Evolutionary conservation across 176 grass and related monocot species (phyloP), one percentile per base, ranked within the genome.

Genomic region (Stipa capillata): DNA sequence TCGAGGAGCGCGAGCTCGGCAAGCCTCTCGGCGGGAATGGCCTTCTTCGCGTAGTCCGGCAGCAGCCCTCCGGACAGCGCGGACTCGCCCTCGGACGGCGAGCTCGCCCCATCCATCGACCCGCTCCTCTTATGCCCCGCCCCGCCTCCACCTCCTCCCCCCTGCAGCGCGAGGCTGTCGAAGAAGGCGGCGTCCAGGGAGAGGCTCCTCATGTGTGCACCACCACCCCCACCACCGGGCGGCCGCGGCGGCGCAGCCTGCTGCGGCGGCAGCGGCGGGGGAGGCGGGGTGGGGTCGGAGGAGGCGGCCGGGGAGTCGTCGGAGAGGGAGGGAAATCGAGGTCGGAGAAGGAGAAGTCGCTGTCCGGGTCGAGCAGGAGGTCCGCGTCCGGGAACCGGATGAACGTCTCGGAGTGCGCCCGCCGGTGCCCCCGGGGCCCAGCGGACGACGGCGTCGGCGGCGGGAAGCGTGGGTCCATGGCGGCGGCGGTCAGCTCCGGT

Each of bases 101-200:
- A 94, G 69, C 75, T 79, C 12, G 74, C 77, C 42, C 90, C 96
- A 56, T 99, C 97, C 88, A 96, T 86, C 12, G 92, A 99, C 12
- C 90, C 97, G 36, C 92, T 96, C 78, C 92, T 74, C 83, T 90
- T 86, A 43, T 96, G 97, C 50, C 83, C 87, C 0, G 41, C 85
- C 23, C 35, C 78, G 48, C 80, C 87, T 0, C 80, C 79, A 1
- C 76, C 59, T 31, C 33, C 73, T 4, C 76, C 69, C 43, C 66
- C 86, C 90, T 93, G 90, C 64, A 96, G 80, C 41, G 74, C 83
- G 69, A 99, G 72, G 21, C 71, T 81, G 18, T 99, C 92, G 78
- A 99, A 99, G 86, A 99, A 91, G 73, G 86, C 96, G 29, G 92
- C 92, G 78, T 99, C 96, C 23, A 99, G 72, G 7, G 96, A 99